Evolutionary conservation across 306 rosid species (phyloP), one percentile per base, ranked within the genome.

Genomic region (Quercus ilex): DNA sequence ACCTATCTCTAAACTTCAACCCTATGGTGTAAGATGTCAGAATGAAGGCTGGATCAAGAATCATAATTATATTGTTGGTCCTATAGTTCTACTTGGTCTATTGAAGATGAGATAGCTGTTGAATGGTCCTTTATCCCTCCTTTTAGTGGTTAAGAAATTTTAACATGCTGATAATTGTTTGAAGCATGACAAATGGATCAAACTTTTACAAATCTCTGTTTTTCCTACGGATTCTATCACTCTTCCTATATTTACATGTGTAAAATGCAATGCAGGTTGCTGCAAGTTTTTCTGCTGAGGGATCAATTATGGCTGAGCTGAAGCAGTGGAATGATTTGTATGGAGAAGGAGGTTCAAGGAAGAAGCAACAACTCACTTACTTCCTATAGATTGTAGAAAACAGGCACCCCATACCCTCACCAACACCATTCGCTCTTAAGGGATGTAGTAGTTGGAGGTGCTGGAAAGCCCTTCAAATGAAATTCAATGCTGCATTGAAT

Each of bases 301-400:
- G 98, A 79, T 84, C 98, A 5, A 85, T 90, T 17, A 95, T 95
- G 99, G 82, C 60, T 26, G 97, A 95, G 91, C 85, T 95, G 85
- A 90, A 91, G 86, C 96, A 91, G 71, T 95, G 99, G 99, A 95
- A 95, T 52, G 99, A 92, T 0, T 75, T 90, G 58, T 92, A 90
- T 30, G 99, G 99, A 56, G 99, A 92, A 83, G 99, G 99, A 4
- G 98, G 99, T 83, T 89, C 98, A 75, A 90, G 99, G 82, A 95
- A 95, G 91, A 92, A 90, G 87, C 90, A 95, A 67, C 98, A 95
- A 41, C 92, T 91, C 63, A 92, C 98, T 23, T 95, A 95, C 79
- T 95, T 95, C 90, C 88, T 95, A 33, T 95, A 92, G 83, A 70
- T 31, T 76, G 78, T 74, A 55, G 23, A 69, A 60, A 55, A 64